Percentiles rank a stretch among this genome's conserved stretches.
phyloP scores from a whole-genome alignment of 805 yeast species.

The Wickerhamiella azymoides region DNA sequence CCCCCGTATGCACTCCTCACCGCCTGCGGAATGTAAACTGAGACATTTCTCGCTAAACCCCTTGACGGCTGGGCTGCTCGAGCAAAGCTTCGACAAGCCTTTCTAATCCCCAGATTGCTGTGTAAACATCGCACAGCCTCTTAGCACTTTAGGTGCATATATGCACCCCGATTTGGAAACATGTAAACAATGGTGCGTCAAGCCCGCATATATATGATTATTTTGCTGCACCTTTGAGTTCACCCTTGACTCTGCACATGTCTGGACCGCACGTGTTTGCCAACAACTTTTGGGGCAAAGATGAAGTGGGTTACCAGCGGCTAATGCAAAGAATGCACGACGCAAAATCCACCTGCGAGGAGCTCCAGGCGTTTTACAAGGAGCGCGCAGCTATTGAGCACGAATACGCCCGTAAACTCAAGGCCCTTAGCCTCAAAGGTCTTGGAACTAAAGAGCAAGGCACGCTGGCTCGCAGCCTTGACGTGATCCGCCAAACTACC shows the following conservation, averaged over 20 bases:
- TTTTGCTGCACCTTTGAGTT: neutral
- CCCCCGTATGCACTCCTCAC: neutral
- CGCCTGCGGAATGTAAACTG: neutral
- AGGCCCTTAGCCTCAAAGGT: conserved; percentile 34
- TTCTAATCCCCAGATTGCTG: neutral
- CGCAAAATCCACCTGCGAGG: conserved; percentile 45
- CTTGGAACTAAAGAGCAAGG: conserved; percentile 51
- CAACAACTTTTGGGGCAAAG: conserved; percentile 37
- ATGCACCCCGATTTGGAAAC: conserved; percentile 2
- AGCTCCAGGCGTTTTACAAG: conserved; percentile 34
- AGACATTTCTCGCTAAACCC: neutral
- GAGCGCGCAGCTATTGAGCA: conserved; percentile 51
- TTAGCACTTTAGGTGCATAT: neutral
- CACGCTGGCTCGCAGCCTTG: conserved; percentile 43
- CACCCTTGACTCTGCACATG: neutral
- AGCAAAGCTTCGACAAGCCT: neutral
- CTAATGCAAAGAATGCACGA: conserved; percentile 44
- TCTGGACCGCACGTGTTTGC: conserved; percentile 17
- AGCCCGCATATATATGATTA: conserved; percentile 4
- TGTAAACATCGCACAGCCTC: neutral
- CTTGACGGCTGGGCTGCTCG: neutral
- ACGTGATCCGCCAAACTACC: conserved; percentile 44
- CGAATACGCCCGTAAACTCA: conserved; percentile 49
- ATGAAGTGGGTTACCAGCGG: conserved; percentile 44
- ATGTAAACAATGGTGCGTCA: conserved; percentile 3